A percentile compares a stretch with the other conserved stretches of the same genome.
phyloP scores from a whole-genome alignment of 495 filamentous ascomycete species.

The Podospora fimiseda region DNA sequence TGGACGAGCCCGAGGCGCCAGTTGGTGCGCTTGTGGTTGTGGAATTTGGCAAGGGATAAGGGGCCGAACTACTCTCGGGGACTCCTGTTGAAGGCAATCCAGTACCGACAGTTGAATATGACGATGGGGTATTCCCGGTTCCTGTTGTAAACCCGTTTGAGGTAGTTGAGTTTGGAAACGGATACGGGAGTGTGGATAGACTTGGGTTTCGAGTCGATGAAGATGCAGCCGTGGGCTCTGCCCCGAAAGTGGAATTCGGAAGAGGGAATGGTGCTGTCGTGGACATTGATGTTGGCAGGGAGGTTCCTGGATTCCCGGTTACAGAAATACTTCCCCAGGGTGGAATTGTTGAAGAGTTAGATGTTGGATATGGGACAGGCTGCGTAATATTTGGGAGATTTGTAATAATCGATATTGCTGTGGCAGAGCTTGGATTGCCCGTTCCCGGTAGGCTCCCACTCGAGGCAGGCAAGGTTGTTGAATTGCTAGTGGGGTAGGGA shows the following conservation, averaged over 20 bases:
- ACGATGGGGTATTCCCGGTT: not conserved
- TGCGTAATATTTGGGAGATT: not conserved
- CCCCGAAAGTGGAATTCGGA: not conserved
- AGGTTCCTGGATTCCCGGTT: not conserved
- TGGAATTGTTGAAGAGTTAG: not conserved
- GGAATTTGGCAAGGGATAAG: conserved; percentile 6
- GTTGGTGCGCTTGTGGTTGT: not conserved
- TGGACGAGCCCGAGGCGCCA: not conserved
- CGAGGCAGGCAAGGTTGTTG: conserved; percentile 1
- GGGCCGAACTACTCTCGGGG: not conserved
- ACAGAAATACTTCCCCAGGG: not conserved
- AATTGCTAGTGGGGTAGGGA: not conserved
- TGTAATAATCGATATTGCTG: not conserved
- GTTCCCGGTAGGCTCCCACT: conserved; percentile 1
- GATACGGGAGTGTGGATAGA: not conserved
- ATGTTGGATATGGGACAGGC: not conserved
- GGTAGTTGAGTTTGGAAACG: conserved; percentile 17
- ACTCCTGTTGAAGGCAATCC: not conserved
- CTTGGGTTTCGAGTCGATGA: not conserved
- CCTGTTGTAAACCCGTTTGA: not conserved
- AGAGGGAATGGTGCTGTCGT: conserved; percentile 7
- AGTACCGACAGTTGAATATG: not conserved
- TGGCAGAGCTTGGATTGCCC: not conserved
- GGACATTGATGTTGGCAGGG: not conserved
- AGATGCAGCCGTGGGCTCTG: conserved; percentile 8